Conservation (phyloP, 257 asterid genomes). For the Asclepias syriaca region DNA sequence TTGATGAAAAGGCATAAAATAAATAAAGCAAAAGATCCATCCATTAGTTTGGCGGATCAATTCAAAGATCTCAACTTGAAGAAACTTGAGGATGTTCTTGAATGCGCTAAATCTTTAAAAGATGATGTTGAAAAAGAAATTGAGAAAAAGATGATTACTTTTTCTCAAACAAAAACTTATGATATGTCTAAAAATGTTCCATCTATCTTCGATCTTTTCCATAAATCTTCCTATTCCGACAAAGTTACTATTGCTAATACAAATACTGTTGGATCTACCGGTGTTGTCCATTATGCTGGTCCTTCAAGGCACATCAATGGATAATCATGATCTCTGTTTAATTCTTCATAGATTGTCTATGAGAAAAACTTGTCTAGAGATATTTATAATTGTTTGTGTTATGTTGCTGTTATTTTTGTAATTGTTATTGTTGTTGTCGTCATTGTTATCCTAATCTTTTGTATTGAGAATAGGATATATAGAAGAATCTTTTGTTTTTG, state of each 20-base stretch:
- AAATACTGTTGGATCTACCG: background rate
- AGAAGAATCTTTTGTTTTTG: no score
- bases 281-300: background rate
- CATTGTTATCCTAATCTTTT: no score
- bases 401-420: no score
- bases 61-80: background rate
- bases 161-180: no score
- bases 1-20: background rate
- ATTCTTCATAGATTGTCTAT: no score
- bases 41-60: background rate
- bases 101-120: background rate
- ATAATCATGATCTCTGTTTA: no score
- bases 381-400: no score
- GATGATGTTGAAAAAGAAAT: background rate
- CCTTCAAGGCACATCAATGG: background rate
- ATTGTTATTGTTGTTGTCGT: no score
- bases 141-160: background rate
- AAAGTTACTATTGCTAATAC: background rate
- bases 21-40: no score
- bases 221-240: background rate
- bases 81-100: background rate
- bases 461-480: no score
- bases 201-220: background rate
- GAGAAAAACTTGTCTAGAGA: no score
- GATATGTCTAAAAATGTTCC: background rate